A percentile compares a stretch with the other conserved stretches of the same genome.
These are phyloP conservation scores for Phytophthora podocarpi DNA, from an alignment of 352 stramenopile genomes.

Conservation along the genomic window DNA sequence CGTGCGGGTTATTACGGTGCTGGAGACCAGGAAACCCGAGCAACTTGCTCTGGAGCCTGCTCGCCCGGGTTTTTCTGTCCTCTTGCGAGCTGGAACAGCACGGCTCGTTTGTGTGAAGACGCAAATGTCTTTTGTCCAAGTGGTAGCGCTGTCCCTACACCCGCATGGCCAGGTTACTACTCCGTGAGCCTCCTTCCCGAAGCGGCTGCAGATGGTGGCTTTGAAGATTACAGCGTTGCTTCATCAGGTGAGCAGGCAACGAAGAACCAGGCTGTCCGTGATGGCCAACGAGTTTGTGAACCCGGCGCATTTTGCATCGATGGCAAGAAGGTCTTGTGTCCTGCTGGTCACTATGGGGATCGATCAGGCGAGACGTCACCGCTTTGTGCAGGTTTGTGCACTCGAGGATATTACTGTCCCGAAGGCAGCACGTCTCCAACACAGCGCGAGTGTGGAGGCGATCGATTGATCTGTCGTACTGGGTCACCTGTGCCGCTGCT, in stretches of 20 bases:
- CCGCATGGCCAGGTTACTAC: slow-evolving; percentile 70
- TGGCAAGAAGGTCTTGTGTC: slow-evolving; percentile 60
- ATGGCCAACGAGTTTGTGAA: slow-evolving; percentile 66
- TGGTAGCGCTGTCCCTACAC: slow-evolving; percentile 55
- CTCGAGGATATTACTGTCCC: slow-evolving; percentile 71
- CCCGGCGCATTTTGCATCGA: slow-evolving; percentile 67
- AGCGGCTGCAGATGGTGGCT: slow-evolving; percentile 7
- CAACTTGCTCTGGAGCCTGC: slow-evolving; percentile 50
- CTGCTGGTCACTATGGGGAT: slow-evolving; percentile 61
- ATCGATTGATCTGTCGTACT: slow-evolving; percentile 56
- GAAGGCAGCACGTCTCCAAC: slow-evolving; percentile 48
- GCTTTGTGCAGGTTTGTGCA: slow-evolving; percentile 65
- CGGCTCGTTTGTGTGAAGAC: slow-evolving; percentile 33
- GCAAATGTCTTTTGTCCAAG: slow-evolving; percentile 63
- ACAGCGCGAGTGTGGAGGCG: slow-evolving; percentile 47
- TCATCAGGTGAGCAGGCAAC: slow-evolving; percentile 19
- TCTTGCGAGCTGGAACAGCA: slow-evolving; percentile 57
- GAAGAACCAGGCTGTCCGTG: slow-evolving; percentile 39
- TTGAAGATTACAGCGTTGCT: slow-evolving; percentile 10
- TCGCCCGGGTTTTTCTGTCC: slow-evolving; percentile 66
- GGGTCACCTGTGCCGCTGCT: slow-evolving; percentile 40
- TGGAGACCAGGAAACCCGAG: slow-evolving; percentile 32
- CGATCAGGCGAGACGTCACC: slow-evolving; percentile 50
- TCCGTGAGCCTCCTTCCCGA: slow-evolving; percentile 34
- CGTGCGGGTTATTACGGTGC: slow-evolving; percentile 55